Evolutionary conservation across 192 early-diverging fungal genomes (phyloP).

Genomic region (Coemansia sp.): DNA sequence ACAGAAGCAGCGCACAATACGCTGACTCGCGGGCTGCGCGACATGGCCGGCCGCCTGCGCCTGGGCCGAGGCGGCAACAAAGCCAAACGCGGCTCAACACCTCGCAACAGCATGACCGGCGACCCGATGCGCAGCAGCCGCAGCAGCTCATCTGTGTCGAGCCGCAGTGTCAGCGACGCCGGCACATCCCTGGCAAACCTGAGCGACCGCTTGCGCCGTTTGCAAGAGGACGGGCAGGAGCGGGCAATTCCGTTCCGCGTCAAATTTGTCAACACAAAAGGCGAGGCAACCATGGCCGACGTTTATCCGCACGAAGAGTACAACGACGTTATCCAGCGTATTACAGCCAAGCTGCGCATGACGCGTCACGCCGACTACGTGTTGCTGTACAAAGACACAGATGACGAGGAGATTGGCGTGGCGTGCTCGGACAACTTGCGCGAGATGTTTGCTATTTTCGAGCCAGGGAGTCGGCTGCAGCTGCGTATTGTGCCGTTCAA

Average conservation of each 20-base stretch:
- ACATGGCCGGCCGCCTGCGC: conserved; percentile 10
- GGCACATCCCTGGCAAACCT: conserved; percentile 19
- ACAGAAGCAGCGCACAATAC: background rate
- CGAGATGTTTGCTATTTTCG: conserved; percentile 50
- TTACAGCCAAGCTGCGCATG: conserved; percentile 48
- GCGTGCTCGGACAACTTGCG: conserved; percentile 47
- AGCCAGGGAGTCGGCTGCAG: conserved; percentile 41
- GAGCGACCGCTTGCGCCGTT: conserved; percentile 23
- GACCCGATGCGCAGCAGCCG: conserved; percentile 12
- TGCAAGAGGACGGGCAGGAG: conserved; percentile 19
- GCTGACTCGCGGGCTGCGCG: conserved; percentile 17
- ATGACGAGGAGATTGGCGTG: conserved; percentile 52
- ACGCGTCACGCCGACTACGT: conserved; percentile 25
- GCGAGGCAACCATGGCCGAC: conserved; percentile 44
- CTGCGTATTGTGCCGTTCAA: conserved; percentile 44
- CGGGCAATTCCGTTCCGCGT: conserved; percentile 28
- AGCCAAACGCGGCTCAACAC: conserved; percentile 31
- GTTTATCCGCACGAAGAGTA: conserved; percentile 39
- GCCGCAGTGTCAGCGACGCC: conserved; percentile 4
- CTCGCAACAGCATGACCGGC: conserved; percentile 25
- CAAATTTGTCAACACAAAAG: conserved; percentile 44
- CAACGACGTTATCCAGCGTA: conserved; percentile 30
- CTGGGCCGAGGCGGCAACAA: conserved; percentile 40
- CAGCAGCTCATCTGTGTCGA: conserved; percentile 8
- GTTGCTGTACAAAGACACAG: conserved; percentile 46